Percentiles rank a stretch among this genome's conserved stretches.
phyloP scores from a whole-genome alignment of 192 early-diverging fungal genomes.

The Diversispora epigaea region DNA sequence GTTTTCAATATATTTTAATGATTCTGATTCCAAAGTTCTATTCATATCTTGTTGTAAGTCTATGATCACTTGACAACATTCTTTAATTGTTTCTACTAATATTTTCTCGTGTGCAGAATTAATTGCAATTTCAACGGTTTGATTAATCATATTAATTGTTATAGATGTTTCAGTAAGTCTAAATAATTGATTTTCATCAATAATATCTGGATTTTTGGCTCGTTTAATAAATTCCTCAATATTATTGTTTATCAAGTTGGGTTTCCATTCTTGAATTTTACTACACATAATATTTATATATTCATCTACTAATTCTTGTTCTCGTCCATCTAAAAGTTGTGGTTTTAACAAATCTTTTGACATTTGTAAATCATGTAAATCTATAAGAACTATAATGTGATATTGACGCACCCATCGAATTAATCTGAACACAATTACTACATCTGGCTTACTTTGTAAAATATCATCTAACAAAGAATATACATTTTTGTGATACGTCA shows the following conservation, averaged over 20 bases:
- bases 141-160: conserved; percentile 96
- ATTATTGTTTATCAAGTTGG: conserved; percentile 83
- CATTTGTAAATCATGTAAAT: conserved; percentile 80
- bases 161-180: conserved; percentile 78
- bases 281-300: conserved; percentile 84
- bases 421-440: conserved; percentile 77
- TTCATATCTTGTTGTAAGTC: conserved; percentile 83
- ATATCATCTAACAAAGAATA: conserved; percentile 77
- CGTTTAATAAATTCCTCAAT: conserved; percentile 76
- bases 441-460: conserved; percentile 70
- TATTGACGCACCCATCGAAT: conserved; percentile 93
- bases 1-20: conserved; percentile 73
- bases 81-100: conserved; percentile 77
- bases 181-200: conserved; percentile 76
- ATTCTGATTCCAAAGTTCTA: conserved; percentile 71
- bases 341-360: conserved; percentile 89
- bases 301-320: conserved; percentile 84
- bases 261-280: conserved; percentile 90
- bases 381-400: conserved; percentile 78
- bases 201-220: conserved; percentile 64
- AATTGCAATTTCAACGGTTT: conserved; percentile 90
- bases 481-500: conserved; percentile 93
- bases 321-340: conserved; percentile 86
- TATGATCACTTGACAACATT: conserved; percentile 80
- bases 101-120: conserved; percentile 79